Evolutionary conservation across 495 filamentous ascomycete genomes (phyloP), one percentile per base, ranked within the genome.

Genomic region (Xylaria longipes): DNA sequence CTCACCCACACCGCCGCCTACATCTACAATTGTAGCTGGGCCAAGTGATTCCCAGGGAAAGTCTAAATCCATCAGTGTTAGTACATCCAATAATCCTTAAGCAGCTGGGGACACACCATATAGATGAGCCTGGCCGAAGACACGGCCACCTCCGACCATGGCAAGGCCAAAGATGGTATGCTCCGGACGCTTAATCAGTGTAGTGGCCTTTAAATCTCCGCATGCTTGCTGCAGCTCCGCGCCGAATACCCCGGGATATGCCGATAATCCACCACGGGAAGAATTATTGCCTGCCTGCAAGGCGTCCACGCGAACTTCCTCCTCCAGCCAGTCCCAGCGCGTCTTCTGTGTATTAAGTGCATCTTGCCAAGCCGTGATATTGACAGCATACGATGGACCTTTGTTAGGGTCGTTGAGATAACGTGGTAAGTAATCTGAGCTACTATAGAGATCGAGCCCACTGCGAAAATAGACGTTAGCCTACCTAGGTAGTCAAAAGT

Each of bases 241-340:
- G 14, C 57, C 57, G 17, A 60, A 60, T 31, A 66, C 41, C 12
- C 46, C 33, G 1, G 27, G 43, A 35, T 66, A 48, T 25, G 27
- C 33, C 12, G 45, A 46, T 7, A 17, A 15, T 22, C 41, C 17
- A n/a, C 31, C 46, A 22, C 3, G 4, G 29, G 43, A 50, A 15
- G 64, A 48, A 37, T 52, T 33, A 37, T 29, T 48, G 20, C 41
- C 43, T 4, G 17, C 20, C 9, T 25, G 54, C 17, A 74, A 25
- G 12, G 73, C 61, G 17, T 76, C 45, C 5, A 71, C 60, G 15
- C 62, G 61, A 31, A 74, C 62, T 27, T 71, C 72, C 52, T 80
- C 74, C 60, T 80, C 81, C 1, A 83, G 64, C 82, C 82, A 83
- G 43, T 81, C 78, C 81, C 81, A 83, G 7, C 77, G 72, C 1